Conservation (phyloP, 2,329 filamentous ascomycete species). For the Ophiostoma himal-ulmi region DNA sequence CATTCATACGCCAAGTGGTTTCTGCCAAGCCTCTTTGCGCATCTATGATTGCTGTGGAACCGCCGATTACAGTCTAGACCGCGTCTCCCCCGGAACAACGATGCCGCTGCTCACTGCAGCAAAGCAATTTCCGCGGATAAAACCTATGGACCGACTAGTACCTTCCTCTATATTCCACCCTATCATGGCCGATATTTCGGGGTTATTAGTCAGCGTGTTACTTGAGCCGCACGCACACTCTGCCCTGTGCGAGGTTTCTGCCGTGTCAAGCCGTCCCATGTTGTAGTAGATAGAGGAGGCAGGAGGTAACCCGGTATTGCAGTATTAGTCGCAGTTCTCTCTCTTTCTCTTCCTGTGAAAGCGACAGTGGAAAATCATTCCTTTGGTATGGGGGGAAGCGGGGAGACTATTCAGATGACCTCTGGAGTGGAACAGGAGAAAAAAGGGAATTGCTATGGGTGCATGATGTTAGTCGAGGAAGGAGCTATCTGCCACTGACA, state of each 20-base stretch:
- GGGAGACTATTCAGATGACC: background rate
- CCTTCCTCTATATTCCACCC: too few relatives aligned
- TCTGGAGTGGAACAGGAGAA: background rate
- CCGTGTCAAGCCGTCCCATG: background rate
- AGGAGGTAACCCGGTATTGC: conserved; percentile 6
- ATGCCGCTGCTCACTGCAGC: too few relatives aligned
- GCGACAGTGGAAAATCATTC: background rate
- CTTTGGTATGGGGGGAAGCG: background rate
- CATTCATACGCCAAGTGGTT: too few relatives aligned
- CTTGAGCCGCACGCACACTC: too few relatives aligned
- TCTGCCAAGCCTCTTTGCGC: too few relatives aligned
- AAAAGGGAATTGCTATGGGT: background rate
- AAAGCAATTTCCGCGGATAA: too few relatives aligned
- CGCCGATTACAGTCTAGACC: too few relatives aligned
- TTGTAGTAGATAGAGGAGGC: background rate
- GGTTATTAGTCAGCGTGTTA: too few relatives aligned
- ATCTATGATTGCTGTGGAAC: too few relatives aligned
- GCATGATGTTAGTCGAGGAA: background rate
- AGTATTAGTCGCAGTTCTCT: background rate
- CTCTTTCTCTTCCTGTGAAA: background rate
- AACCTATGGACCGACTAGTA: too few relatives aligned
- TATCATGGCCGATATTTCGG: too few relatives aligned
- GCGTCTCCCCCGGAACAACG: too few relatives aligned
- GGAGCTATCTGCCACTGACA: background rate
- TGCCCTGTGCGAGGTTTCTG: background rate